phyloP scores from a whole-genome alignment of 352 stramenopile species.

The Phytophthora boehmeriae region DNA sequence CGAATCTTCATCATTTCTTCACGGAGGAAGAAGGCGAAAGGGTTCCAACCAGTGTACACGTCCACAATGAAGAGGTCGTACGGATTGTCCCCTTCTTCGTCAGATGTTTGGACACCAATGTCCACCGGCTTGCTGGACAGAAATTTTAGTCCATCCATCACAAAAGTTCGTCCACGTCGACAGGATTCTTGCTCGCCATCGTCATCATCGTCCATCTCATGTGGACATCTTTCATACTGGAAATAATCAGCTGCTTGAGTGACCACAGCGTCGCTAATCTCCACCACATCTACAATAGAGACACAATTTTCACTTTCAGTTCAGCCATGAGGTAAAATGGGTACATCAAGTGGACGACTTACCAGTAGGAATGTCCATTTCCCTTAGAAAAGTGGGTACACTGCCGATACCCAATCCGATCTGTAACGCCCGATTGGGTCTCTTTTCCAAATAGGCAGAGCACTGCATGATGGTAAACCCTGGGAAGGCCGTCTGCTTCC shows the following conservation, averaged over 20 bases:
- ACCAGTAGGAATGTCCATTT: constrained; percentile 64
- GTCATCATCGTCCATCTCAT: constrained; percentile 33
- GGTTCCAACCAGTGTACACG: constrained; percentile 79
- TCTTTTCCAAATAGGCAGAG: constrained; percentile 52
- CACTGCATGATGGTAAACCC: constrained; percentile 88
- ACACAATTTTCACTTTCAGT: background rate
- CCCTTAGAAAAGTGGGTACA: constrained; percentile 68
- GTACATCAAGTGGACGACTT: background rate
- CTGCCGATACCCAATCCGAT: constrained; percentile 78
- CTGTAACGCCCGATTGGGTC: constrained; percentile 53
- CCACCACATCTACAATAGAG: constrained; percentile 67
- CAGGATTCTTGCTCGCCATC: constrained; percentile 30
- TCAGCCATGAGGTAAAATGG: background rate
- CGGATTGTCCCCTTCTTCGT: constrained; percentile 9
- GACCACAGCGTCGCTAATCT: constrained; percentile 76
- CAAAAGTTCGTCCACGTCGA: constrained; percentile 53
- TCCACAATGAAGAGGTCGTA: constrained; percentile 75
- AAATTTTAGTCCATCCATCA: constrained; percentile 74
- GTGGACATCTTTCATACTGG: constrained; percentile 64
- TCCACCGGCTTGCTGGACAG: constrained; percentile 41
- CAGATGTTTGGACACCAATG: constrained; percentile 9
- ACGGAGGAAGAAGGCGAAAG: constrained; percentile 70
- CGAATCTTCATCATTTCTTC: constrained; percentile 58
- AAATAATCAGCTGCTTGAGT: constrained; percentile 71
- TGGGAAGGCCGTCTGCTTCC: constrained; percentile 69